Conservation (phyloP, 441 rosid species). For the Geranium incanum region DNA sequence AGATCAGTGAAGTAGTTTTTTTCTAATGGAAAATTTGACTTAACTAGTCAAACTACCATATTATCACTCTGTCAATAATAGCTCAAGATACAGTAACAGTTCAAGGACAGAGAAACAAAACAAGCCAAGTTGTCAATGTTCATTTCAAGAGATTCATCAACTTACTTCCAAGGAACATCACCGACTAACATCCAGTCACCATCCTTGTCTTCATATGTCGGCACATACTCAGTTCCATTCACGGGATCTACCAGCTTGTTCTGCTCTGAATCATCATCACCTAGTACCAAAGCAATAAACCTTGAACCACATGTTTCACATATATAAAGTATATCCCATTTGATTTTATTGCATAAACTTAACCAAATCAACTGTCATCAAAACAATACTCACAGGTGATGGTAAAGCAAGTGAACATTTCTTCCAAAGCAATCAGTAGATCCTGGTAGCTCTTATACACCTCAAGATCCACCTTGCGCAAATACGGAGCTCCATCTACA, state of each 20-base stretch:
- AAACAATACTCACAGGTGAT: background rate
- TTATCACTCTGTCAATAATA: background rate
- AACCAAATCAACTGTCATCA: background rate
- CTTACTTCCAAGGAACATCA: constrained; percentile 39
- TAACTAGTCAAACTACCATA: background rate
- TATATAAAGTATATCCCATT: background rate
- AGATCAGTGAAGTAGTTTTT: too few species aligned
- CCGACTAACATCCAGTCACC: constrained; percentile 34
- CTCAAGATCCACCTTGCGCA: constrained; percentile 23
- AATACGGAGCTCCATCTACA: constrained; percentile 25
- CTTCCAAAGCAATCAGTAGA: constrained; percentile 17
- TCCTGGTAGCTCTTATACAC: constrained; percentile 18
- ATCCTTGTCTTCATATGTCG: constrained; percentile 30
- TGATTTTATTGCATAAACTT: too few species aligned
- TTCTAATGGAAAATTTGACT: too few species aligned
- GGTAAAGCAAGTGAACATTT: constrained; percentile 22
- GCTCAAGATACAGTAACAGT: background rate
- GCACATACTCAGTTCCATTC: constrained; percentile 24
- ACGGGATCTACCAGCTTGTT: constrained; percentile 1
- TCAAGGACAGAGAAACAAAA: background rate
- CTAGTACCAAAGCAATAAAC: background rate
- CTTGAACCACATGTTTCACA: background rate
- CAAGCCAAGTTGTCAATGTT: background rate
- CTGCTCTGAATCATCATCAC: constrained; percentile 11
- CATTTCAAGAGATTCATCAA: constrained; percentile 1